phyloP scores from a whole-genome alignment of 2,329 filamentous ascomycete genomes.

The Ramularia collo-cygni region DNA sequence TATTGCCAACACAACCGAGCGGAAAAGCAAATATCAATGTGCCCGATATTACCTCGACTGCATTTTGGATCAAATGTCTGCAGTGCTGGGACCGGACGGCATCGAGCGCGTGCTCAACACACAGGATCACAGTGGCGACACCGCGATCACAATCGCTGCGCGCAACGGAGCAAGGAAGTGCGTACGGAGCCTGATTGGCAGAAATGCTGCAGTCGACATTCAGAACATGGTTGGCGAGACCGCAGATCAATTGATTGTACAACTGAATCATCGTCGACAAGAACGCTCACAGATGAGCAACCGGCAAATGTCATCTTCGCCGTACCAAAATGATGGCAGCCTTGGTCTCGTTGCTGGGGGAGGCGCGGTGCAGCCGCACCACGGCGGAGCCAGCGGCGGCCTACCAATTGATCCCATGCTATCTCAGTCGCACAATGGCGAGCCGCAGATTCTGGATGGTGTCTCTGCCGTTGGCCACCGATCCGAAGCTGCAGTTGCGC shows the following conservation, averaged over 20 bases:
- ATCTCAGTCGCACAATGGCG: constrained; percentile 14
- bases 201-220: constrained; percentile 77
- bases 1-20: constrained; percentile 79
- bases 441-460: constrained; percentile 9
- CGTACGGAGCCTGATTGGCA: constrained; percentile 59
- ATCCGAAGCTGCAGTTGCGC: constrained; percentile 46
- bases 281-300: constrained; percentile 43
- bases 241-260: constrained; percentile 75
- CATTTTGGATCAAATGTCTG: constrained; percentile 78
- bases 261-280: constrained; percentile 60
- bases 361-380: constrained; percentile 22
- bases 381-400: constrained; percentile 11
- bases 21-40: constrained; percentile 78
- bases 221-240: constrained; percentile 74
- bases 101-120: constrained; percentile 73
- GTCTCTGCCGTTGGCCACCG: constrained; percentile 31
- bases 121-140: constrained; percentile 83
- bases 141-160: constrained; percentile 79
- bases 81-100: constrained; percentile 66
- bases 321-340: constrained; percentile 33
- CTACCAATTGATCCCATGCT: constrained; percentile 23
- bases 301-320: constrained; percentile 68
- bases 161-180: constrained; percentile 78
- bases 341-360: constrained; percentile 15
- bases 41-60: constrained; percentile 91